These are phyloP conservation scores for Leishmania martiniquensis DNA, from an alignment of 208 protist species.

Conservation along the genomic window DNA sequence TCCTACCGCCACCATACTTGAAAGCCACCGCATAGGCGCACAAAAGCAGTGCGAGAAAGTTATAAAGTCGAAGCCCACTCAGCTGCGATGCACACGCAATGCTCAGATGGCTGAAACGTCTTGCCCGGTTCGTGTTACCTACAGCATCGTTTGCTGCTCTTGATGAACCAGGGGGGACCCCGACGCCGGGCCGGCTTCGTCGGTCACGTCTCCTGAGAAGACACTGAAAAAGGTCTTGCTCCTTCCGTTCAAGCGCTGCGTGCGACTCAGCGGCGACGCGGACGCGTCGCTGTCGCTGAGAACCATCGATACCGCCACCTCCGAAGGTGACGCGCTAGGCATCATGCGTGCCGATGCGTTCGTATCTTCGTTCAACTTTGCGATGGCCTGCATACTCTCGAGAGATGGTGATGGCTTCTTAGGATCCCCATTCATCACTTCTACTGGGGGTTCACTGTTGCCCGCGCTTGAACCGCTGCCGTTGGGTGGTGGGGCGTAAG, in stretches of 20 bases:
- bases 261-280: not conserved
- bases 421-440: not conserved
- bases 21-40: not conserved
- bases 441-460: not conserved
- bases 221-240: not conserved
- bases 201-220: not conserved
- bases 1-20: not conserved
- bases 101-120: not conserved
- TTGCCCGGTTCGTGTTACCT: not conserved
- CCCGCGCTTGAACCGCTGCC: not conserved
- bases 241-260: conserved; percentile 6
- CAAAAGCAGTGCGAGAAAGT: not conserved
- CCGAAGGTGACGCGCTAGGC: conserved; percentile 11
- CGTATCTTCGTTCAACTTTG: not conserved
- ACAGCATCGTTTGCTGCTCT: not conserved
- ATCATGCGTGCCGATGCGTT: not conserved
- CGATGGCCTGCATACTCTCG: not conserved
- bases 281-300: not conserved
- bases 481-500: conserved; percentile 6
- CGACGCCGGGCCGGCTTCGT: conserved; percentile 14
- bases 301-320: conserved; percentile 13
- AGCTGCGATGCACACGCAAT: not conserved
- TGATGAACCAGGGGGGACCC: conserved; percentile 8
- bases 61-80: not conserved
- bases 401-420: conserved; percentile 1